These are phyloP conservation scores for Babjeviella inositovora DNA, from an alignment of 805 yeast species.

Conservation along the genomic window DNA sequence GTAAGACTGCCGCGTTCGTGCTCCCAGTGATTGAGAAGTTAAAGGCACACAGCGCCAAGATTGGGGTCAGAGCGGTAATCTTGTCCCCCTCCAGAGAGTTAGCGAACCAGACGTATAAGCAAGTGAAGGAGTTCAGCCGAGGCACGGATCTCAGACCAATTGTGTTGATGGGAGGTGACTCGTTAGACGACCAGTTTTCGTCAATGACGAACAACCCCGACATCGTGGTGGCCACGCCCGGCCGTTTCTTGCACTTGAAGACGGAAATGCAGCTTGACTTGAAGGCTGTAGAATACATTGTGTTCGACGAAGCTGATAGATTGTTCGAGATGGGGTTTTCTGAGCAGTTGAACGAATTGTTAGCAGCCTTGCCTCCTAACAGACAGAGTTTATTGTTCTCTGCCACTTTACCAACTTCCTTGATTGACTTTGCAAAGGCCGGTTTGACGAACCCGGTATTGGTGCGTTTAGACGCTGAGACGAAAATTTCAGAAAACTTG, in stretches of 20 bases:
- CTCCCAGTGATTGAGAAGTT: conserved; percentile 80
- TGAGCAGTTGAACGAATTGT: conserved; percentile 79
- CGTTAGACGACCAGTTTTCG: conserved; percentile 90
- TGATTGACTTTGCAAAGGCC: conserved; percentile 95
- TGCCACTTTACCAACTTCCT: conserved; percentile 84
- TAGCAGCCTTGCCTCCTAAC: conserved; percentile 65
- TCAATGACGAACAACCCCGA: conserved; percentile 93
- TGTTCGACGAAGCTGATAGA: conserved; percentile 95
- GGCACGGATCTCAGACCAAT: conserved; percentile 75
- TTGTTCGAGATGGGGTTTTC: conserved; percentile 93
- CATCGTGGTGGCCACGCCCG: conserved; percentile 92
- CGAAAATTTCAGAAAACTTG: conserved; percentile 77
- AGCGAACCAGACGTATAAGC: conserved; percentile 84
- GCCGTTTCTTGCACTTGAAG: conserved; percentile 88
- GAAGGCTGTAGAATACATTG: conserved; percentile 73
- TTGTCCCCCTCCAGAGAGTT: conserved; percentile 93
- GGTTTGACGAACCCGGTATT: conserved; percentile 87
- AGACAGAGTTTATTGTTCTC: conserved; percentile 86
- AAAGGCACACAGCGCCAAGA: conserved; percentile 69
- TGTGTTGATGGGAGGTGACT: conserved; percentile 91
- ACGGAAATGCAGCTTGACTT: conserved; percentile 89
- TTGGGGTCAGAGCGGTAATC: conserved; percentile 80
- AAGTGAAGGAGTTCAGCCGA: conserved; percentile 72
- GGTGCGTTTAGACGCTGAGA: conserved; percentile 85
- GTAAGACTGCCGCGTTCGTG: conserved; percentile 95